Percentiles rank a stretch among this genome's conserved stretches.
phyloP scores from a whole-genome alignment of 306 rosid genomes.

The Ceratonia siliqua region DNA sequence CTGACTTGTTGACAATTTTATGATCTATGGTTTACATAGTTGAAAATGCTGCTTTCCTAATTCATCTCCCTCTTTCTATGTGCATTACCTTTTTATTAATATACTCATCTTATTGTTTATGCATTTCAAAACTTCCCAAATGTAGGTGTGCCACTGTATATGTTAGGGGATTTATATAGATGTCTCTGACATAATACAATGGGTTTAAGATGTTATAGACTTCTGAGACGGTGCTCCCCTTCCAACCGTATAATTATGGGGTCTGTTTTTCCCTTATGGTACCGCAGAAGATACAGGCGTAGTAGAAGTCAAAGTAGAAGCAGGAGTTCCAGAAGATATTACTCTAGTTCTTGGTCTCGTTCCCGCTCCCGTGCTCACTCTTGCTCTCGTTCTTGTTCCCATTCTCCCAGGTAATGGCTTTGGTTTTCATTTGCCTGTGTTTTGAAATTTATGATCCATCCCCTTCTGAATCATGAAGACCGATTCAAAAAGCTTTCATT shows the following conservation, averaged over 20 bases:
- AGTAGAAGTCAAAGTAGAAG: slow-evolving; percentile 82
- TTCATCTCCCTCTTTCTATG: too few species aligned
- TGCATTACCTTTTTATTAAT: too few species aligned
- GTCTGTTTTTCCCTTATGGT: too few species aligned
- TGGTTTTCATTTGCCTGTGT: background rate
- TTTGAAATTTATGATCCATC: background rate
- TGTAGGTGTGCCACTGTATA: too few species aligned
- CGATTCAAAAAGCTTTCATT: slow-evolving; percentile 37
- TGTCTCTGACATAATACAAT: too few species aligned
- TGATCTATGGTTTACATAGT: background rate
- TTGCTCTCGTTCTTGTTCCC: slow-evolving; percentile 51
- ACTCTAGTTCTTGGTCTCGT: slow-evolving; percentile 57
- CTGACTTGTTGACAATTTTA: background rate
- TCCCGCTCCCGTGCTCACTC: slow-evolving; percentile 44
- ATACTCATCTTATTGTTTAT: too few species aligned
- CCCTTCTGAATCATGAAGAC: slow-evolving; percentile 5
- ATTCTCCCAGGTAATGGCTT: slow-evolving; percentile 64
- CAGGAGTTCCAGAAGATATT: slow-evolving; percentile 61
- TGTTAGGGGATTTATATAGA: too few species aligned
- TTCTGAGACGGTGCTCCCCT: too few species aligned
- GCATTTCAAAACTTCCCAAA: too few species aligned
- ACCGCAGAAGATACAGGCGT: slow-evolving; percentile 61
- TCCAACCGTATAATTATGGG: too few species aligned
- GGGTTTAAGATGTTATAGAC: too few species aligned
- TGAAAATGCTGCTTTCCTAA: background rate